Base-by-base conservation (phyloP, 2,329 filamentous ascomycete species). In the Aspergillus tubingensis region DNA sequence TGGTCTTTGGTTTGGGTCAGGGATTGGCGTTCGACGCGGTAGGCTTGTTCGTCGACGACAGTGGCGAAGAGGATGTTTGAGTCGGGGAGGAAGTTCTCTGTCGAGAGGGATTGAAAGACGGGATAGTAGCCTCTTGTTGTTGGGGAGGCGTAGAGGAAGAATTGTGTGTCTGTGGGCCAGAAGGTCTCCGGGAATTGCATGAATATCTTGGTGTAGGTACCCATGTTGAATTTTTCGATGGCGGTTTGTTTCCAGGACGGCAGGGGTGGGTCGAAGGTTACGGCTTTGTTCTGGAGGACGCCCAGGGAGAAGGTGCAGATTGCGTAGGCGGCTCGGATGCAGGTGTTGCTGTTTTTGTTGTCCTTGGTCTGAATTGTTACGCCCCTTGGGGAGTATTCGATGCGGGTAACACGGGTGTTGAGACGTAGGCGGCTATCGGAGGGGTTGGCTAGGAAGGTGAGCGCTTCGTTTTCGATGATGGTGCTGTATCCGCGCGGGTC, bases 121-220 rank as follows among this genome's bases (percentile, higher is more conserved):
- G 88, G 85, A 61, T 83, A 86, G 70, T 82, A 83, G 17, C 83
- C 83, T 8, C 83, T 79, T 3, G 70, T 73, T 3, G 72, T 70
- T 0, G 81, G 80, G 41, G 79, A 76, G 0, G 83, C 82, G 63
- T 85, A 85, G n/a, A 85, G 76, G 63, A 82, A 79, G 66, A 80
- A 86, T 58, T 86, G 81, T 0, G 80, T 83, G 43, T 81, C 75
- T 0, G 74, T 68, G 66, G 82, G 81, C 88, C 88, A 91, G 73
- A 91, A 91, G 0, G 85, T 83, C 57, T 86, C 78, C 61, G 86
- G 77, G 74, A 90, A 91, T 63, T 90, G 88, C 61, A 88, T 76
- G 74, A 91, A 91, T 62, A 91, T 85, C 70, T 91, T 91, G 54
- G 87, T 91, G 74, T 90, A 91, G 0, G 87, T 90, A 6, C 85